These are phyloP conservation scores for Trematosphaeria pertusa DNA, from an alignment of 2,329 filamentous ascomycete species.

Conservation along the genomic window DNA sequence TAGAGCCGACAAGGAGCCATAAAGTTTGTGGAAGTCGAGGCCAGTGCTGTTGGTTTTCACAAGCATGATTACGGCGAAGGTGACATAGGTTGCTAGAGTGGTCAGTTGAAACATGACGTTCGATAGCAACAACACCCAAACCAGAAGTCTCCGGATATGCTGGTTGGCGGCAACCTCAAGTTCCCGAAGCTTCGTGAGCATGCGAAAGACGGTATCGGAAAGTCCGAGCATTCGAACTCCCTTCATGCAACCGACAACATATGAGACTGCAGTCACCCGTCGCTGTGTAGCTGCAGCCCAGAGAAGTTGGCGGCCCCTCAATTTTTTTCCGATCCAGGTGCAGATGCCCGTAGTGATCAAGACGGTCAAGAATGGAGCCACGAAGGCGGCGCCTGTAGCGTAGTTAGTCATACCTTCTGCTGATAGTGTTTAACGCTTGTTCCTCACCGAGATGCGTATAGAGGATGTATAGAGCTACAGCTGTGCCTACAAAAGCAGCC, in stretches of 20 bases:
- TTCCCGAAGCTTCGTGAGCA: constrained; percentile 24
- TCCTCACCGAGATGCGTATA: constrained; percentile 25
- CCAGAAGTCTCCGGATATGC: constrained; percentile 15
- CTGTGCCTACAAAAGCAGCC: constrained; percentile 23
- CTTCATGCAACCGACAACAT: constrained; percentile 27
- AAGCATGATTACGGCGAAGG: constrained; percentile 26
- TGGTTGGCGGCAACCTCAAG: constrained; percentile 22
- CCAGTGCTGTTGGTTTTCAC: constrained; percentile 5
- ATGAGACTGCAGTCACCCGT: constrained; percentile 28
- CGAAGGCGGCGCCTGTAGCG: constrained; percentile 21
- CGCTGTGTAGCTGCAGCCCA: constrained; percentile 30
- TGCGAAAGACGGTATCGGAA: constrained; percentile 21
- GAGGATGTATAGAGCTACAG: constrained; percentile 30
- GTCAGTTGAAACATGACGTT: constrained; percentile 31
- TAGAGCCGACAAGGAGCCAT: constrained; percentile 33
- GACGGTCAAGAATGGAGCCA: constrained; percentile 29
- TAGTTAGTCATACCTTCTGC: background rate
- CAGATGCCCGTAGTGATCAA: constrained; percentile 16
- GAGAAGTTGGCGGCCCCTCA: constrained; percentile 22
- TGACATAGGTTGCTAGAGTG: constrained; percentile 25
- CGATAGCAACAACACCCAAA: constrained; percentile 26
- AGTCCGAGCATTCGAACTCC: constrained; percentile 34
- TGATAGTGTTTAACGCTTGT: background rate
- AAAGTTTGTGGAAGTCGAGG: constrained; percentile 28
- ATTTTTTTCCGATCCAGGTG: constrained; percentile 18